These are phyloP conservation scores for Blastobotrys proliferans DNA, from an alignment of 1,139 yeast species.

Conservation along the genomic window DNA sequence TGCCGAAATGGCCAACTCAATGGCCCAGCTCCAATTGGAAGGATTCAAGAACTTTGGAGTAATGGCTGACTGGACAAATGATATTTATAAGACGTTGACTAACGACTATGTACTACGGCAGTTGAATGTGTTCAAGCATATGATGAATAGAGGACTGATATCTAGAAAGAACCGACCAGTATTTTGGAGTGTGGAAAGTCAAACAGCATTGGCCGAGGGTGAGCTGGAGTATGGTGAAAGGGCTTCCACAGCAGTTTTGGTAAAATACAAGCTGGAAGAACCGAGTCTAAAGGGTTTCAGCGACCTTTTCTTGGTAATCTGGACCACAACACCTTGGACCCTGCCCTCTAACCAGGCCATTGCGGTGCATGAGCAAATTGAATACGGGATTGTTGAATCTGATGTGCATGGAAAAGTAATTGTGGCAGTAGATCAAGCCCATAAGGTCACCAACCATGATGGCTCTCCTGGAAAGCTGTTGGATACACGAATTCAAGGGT, in stretches of 20 bases:
- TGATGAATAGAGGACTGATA: conserved; percentile 65
- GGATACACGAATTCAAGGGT: conserved; percentile 39
- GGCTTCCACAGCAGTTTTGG: conserved; percentile 64
- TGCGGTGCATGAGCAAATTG: conserved; percentile 57
- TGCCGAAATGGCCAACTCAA: conserved; percentile 57
- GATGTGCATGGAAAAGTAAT: conserved; percentile 35
- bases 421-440: conserved; percentile 27
- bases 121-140: conserved; percentile 59
- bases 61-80: conserved; percentile 73
- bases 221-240: conserved; percentile 84
- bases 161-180: conserved; percentile 90
- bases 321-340: conserved; percentile 99
- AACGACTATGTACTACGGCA: conserved; percentile 71
- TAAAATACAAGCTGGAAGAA: conserved; percentile 53
- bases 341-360: conserved; percentile 83
- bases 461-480: conserved; percentile 14
- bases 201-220: conserved; percentile 94
- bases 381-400: conserved; percentile 48
- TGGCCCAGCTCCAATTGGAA: conserved; percentile 58
- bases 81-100: conserved; percentile 64
- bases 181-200: conserved; percentile 94
- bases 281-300: conserved; percentile 16
- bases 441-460: conserved; percentile 16
- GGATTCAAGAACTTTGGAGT: conserved; percentile 71
- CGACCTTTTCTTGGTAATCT: conserved; percentile 43